phyloP scores from a whole-genome alignment of 2,329 filamentous ascomycete species.

The Simplicillium sp. region DNA sequence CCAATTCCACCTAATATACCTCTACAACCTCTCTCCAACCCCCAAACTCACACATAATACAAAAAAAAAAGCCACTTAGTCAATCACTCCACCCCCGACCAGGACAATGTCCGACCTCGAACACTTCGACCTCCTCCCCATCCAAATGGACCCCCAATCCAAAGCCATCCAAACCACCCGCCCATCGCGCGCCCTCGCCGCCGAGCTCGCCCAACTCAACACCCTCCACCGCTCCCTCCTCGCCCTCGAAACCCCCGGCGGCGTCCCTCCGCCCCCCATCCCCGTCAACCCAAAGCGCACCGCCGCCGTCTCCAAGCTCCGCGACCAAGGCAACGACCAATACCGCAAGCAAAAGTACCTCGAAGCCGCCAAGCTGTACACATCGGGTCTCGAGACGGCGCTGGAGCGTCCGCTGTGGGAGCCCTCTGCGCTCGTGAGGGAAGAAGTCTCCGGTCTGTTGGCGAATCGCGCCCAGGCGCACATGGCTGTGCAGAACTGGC shows the following conservation, averaged over 20 bases:
- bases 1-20: too few species aligned
- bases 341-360: constrained; percentile 68
- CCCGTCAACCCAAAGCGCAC: constrained; percentile 89
- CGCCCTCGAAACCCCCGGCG: constrained; percentile 48
- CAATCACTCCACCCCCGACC: constrained; percentile 4
- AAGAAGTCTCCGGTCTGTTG: constrained; percentile 73
- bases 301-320: constrained; percentile 81
- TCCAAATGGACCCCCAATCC: constrained; percentile 71
- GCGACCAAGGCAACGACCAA: constrained; percentile 74
- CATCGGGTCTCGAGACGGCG: constrained; percentile 85
- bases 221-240: constrained; percentile 5
- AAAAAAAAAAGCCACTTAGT: too few species aligned
- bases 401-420: constrained; percentile 78
- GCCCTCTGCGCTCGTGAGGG: constrained; percentile 69
- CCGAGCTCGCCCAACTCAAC: constrained; percentile 43
- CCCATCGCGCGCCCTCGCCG: constrained; percentile 40
- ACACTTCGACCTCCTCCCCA: constrained; percentile 72
- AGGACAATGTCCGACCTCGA: constrained; percentile 48
- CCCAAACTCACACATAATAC: too few species aligned
- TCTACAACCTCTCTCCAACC: too few species aligned
- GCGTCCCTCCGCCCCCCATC: constrained; percentile 72
- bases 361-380: constrained; percentile 75
- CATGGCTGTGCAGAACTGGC: constrained; percentile 75
- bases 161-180: constrained; percentile 56
- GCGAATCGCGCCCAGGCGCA: constrained; percentile 85